Conservation (phyloP, 768 basidiomycete genomes). For the Lactifluus subvellereus region DNA sequence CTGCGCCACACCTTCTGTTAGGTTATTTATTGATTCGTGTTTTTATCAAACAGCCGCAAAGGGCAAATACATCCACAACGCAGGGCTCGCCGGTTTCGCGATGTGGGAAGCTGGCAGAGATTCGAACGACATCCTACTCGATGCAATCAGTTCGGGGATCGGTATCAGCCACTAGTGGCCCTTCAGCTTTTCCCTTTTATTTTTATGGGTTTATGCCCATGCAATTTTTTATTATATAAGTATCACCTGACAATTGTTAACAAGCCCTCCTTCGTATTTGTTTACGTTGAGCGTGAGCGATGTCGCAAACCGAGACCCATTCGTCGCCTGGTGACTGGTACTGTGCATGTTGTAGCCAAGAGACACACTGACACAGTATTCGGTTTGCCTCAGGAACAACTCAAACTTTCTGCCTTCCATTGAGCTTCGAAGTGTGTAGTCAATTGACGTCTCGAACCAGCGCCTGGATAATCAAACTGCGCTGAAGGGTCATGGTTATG, state of each 20-base stretch:
- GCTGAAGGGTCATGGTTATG: too few species aligned
- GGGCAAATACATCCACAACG: constrained; percentile 36
- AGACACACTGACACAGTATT: too few species aligned
- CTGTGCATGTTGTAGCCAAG: too few species aligned
- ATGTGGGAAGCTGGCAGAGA: constrained; percentile 45
- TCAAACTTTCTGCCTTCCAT: too few species aligned
- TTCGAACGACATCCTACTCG: constrained; percentile 33
- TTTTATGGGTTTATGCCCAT: not conserved
- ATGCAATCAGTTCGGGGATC: constrained; percentile 29
- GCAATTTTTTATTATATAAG: not conserved
- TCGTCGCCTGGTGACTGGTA: too few species aligned
- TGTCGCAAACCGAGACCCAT: too few species aligned
- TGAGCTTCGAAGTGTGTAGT: too few species aligned
- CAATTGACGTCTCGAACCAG: too few species aligned
- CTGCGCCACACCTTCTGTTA: not conserved
- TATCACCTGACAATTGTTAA: not conserved
- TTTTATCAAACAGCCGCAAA: constrained; percentile 35
- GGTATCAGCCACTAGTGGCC: not conserved
- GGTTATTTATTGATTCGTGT: not conserved
- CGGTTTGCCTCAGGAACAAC: too few species aligned
- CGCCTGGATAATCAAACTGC: too few species aligned
- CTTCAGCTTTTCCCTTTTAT: not conserved
- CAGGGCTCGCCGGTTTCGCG: constrained; percentile 38
- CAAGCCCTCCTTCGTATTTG: not conserved
- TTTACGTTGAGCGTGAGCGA: not conserved